Base-by-base conservation (phyloP, 2,329 filamentous ascomycete genomes). In the Phialophora verrucosa region DNA sequence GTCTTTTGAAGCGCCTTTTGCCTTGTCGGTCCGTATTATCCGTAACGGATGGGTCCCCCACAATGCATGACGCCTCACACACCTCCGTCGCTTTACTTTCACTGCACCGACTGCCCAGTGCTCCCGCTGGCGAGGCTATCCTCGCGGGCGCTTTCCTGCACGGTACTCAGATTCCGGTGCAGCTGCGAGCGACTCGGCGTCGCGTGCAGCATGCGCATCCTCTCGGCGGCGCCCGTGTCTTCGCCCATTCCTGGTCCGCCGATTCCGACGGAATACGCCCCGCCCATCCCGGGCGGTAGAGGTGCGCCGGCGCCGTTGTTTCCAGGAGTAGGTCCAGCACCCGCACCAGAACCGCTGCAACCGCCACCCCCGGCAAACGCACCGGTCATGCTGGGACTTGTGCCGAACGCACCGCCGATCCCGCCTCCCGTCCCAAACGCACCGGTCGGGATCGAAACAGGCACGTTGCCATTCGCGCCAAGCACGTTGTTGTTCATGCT, bases 101-200 rank as follows among this genome's bases (percentile, higher is more conserved):
- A 32, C 29, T 14, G 29, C n/a, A 38, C 31, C 20, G 20, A 32
- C n/a, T 38, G 32, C n/a, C 32, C 51, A 1, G 29, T 42, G 42
- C 29, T 57, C 27, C 14, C 3, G 29, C 29, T 57, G 17, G 38
- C 17, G 17, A 23, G 27, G 47, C 17, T 49, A 35, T 29, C 51
- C 59, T 17, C 59, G 29, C 49, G 35, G 4, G 49, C 49, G 20
- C 49, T 63, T 42, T 63, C 61, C 61, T 57, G 25, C 61, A 63
- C 61, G n/a, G 61, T 63, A 12, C 47, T 44, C 38, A 63, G n/a
- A 3, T 56, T 35, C n/a, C 38, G 35, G 25, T 63, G 54, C 42
- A 63, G 25, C 27, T 63, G 54, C 42, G 51, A 44, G 20, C 61
- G 61, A 27, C 61, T 63, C 11, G 61, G 61, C 29, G 53, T 57